Base-by-base conservation (phyloP, 768 basidiomycete genomes). In the Pleurotus cornucopiae region DNA sequence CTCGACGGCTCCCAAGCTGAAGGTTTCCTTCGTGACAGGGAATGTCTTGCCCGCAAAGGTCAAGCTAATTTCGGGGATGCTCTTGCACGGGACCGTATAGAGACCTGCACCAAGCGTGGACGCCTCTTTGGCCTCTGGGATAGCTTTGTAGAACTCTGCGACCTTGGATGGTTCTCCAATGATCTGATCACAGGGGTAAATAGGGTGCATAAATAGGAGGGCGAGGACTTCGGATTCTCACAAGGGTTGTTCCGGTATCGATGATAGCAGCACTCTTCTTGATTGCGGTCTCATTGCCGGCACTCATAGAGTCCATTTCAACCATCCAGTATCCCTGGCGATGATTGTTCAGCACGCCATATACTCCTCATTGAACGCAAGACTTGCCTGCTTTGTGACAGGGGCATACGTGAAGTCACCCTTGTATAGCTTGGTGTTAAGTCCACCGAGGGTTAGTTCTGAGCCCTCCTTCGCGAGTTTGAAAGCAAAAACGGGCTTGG, bases 361-460 rank as follows among this genome's bases (percentile, higher is more conserved):
- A 21, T 41, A 48, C 23, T n/a, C 16, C n/a, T 34, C 21, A 48
- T 14, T 18, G 6, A 54, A 11, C 37, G 25, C 52, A 54, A 37
- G 26, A 54, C 52, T 11, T 7, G 43, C 52, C 39, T 54, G 11
- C 38, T 51, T 38, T 2, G 49, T 45, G 16, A 60, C 43, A 20
- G 51, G 40, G 6, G 59, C 61, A 37, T 73, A 79, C n/a, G 69
- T 71, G 58, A 78, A 62, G 4, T 60, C 61, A 6, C 71, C 73
- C 26, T 73, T 72, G 66, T 75, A 81, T 57, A 74, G 63, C n/a
- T 57, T 60, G 12, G 63, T 58, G 62, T 83, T 73, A 4, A 70
- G 67, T 30, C 79, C 82, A 12, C 82, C 82, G 49, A 84, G 64
- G 55, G 69, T 75, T 25, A 83, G 73, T 64, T 79, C 77, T n/a